Base-by-base conservation (phyloP, 148 eudicot genomes). In the Diospyros lotus region DNA sequence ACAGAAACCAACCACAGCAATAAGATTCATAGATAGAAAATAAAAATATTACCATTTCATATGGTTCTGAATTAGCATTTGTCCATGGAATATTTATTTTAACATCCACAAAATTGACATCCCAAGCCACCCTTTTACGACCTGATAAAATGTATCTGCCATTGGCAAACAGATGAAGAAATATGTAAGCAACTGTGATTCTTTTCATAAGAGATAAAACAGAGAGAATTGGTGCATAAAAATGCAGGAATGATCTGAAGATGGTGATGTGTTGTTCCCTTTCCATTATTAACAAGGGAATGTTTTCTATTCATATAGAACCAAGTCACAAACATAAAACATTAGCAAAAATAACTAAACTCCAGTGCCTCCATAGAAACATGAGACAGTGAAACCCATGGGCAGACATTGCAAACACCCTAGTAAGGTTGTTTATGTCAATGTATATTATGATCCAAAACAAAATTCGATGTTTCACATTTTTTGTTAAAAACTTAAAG, bases 71-170 rank as follows among this genome's bases (percentile, higher is more conserved):
- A 38, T 84, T 77, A 58, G 67, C 46, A 73, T 75, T 71, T 72
- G 67, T 56, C 85, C 88, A 90, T 61, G 88, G 87, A 64, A 90
- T 60, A 76, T 60, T 62, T 15, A 95, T 68, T 72, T 75, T 80
- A 48, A 87, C 51, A 71, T 86, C 75, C 46, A 54, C 8, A 58
- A 90, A 79, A 77, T 74, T 77, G 75, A 90, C 75, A 81, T 82
- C 91, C 96, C 87, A 92, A 9, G 73, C 73, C 73, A 85, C 77
- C 80, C 79, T 84, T 79, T 79, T 84, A 46, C 86, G 89, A 74
- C 84, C 79, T 70, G 91, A 89, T 15, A 87, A 76, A 77, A 85
- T 75, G 75, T 75, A 87, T 66, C 98, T 95, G 90, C 77, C 76
- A 66, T 43, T 56, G 2, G 17, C 59, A 66, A 45, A 68, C 55